A percentile compares a stretch with the other conserved stretches of the same genome.
These are phyloP conservation scores for Erodium texanum DNA, from an alignment of 441 rosid species.

Conservation along the genomic window DNA sequence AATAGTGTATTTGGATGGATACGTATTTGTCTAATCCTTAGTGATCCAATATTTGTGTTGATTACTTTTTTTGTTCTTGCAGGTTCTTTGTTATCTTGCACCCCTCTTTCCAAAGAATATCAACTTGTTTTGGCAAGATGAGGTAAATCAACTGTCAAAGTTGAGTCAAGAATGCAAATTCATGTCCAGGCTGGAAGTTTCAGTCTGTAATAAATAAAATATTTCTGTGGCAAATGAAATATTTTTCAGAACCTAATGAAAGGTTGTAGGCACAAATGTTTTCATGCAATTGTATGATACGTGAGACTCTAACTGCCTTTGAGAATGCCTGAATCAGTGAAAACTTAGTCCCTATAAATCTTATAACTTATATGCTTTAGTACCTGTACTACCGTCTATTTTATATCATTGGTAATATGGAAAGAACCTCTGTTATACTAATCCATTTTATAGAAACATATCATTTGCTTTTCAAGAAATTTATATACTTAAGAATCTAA, in stretches of 20 bases:
- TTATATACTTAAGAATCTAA: conserved; percentile 33
- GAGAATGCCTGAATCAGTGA: background rate
- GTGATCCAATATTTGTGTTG: conserved; percentile 5
- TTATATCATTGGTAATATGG: background rate
- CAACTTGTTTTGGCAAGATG: conserved; percentile 95
- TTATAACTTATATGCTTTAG: background rate
- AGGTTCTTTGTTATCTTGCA: conserved; percentile 89
- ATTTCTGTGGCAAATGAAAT: conserved; percentile 9
- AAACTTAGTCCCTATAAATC: background rate
- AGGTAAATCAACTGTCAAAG: conserved; percentile 49
- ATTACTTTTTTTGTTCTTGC: conserved; percentile 19
- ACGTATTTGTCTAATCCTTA: background rate
- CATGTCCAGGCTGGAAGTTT: conserved; percentile 16
- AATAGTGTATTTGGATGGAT: background rate
- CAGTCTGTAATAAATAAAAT: conserved; percentile 4
- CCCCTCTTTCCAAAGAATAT: conserved; percentile 85
- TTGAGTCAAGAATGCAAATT: conserved; percentile 12
- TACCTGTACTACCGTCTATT: too few relatives aligned
- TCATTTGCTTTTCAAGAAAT: background rate
- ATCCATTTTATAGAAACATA: background rate
- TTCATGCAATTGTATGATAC: conserved; percentile 9
- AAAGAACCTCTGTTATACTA: background rate
- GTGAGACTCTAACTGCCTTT: background rate
- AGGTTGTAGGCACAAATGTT: conserved; percentile 7
- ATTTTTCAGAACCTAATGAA: conserved; percentile 3